Evolutionary conservation across 257 asterid genomes (phyloP).

Genomic region (Capsicum pubescens): DNA sequence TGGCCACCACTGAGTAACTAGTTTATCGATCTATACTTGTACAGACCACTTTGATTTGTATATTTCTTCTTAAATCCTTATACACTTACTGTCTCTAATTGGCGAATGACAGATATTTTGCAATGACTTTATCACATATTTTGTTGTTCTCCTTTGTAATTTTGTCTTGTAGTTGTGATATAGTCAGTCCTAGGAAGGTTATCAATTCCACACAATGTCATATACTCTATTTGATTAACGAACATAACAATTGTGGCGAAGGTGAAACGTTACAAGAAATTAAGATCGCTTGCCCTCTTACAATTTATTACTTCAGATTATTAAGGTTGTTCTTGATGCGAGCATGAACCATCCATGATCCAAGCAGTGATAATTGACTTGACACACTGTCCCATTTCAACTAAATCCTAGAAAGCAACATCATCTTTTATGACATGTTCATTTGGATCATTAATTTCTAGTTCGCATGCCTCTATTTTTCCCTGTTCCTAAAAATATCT

Average conservation of each 20-base stretch:
- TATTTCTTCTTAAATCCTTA: not conserved
- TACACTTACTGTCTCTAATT: not conserved
- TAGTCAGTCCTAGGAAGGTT: not conserved
- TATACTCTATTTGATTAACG: not conserved
- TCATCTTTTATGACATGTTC: not conserved
- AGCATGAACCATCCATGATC: not conserved
- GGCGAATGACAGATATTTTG: not conserved
- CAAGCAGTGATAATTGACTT: not conserved
- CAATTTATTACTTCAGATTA: not conserved
- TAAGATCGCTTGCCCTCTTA: not conserved
- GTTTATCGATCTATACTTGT: not conserved
- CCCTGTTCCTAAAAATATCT: constrained; percentile 7
- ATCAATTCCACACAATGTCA: not conserved
- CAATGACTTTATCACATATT: not conserved
- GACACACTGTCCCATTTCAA: not conserved
- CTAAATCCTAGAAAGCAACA: not conserved
- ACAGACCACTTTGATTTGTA: not conserved
- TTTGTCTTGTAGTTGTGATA: not conserved
- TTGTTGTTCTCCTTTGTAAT: not conserved
- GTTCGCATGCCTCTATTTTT: not conserved
- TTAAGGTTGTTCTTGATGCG: not conserved
- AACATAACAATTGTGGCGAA: not conserved
- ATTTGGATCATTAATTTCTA: not conserved
- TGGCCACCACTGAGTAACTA: not conserved
- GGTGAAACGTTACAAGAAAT: not conserved